These are phyloP conservation scores for Takashimella koratensis DNA, from an alignment of 1,284 basidiomycete species.

Conservation along the genomic window DNA sequence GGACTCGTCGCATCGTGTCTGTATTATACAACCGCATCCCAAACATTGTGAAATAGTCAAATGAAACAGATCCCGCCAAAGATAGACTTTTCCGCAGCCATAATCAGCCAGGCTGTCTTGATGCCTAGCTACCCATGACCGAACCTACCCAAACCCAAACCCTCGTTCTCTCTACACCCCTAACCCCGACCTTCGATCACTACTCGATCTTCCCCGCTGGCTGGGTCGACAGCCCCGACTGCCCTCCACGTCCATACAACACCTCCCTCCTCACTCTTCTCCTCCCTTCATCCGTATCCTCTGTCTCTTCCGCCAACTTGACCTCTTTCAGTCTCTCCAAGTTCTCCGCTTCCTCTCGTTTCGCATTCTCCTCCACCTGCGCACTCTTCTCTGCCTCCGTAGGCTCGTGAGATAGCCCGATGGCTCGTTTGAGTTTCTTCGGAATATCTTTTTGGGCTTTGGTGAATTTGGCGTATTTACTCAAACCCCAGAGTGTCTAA, in stretches of 20 bases:
- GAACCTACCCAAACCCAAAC: no score
- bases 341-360: neutral
- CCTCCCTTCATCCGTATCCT: conserved; percentile 10
- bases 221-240: no score
- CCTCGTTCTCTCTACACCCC: no score
- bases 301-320: neutral
- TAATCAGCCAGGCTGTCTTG: no score
- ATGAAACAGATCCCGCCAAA: no score
- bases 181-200: no score
- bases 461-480: conserved; percentile 40
- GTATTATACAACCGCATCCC: no score
- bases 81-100: no score
- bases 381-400: conserved; percentile 14
- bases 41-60: no score
- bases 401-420: conserved; percentile 13
- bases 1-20: neutral
- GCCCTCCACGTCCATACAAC: no score
- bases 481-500: conserved; percentile 25
- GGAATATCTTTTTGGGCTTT: conserved; percentile 38
- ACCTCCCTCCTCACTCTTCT: conserved; percentile 16
- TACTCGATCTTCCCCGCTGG: no score
- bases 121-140: no score
- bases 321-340: neutral
- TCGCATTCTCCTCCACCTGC: conserved; percentile 1
- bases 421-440: conserved; percentile 19